Percentiles rank a stretch among this genome's conserved stretches.
phyloP scores from a whole-genome alignment of 768 basidiomycete species.

The Jaapia argillacea region DNA sequence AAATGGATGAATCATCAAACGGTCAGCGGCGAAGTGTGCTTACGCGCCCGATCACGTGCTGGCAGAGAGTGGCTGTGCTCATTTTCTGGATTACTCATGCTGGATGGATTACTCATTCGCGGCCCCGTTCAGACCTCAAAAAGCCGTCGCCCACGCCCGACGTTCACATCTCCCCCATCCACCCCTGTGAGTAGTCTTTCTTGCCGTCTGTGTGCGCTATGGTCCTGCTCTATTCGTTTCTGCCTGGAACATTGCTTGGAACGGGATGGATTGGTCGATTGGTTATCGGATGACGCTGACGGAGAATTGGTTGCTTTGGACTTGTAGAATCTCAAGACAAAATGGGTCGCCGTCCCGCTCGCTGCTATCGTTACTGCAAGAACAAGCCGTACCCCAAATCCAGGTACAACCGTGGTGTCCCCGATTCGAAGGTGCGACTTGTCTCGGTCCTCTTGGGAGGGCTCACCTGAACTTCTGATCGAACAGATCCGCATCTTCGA shows the following conservation, averaged over 20 bases:
- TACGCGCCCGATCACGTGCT: too few species aligned
- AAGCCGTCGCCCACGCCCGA: background rate
- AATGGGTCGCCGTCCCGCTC: slow-evolving; percentile 97
- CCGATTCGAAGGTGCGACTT: slow-evolving; percentile 75
- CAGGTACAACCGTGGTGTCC: slow-evolving; percentile 97
- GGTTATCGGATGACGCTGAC: background rate
- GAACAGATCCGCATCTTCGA: slow-evolving; percentile 95
- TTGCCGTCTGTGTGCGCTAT: background rate
- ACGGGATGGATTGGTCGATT: background rate
- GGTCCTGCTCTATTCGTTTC: background rate
- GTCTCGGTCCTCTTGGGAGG: background rate
- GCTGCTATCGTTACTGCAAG: slow-evolving; percentile 99
- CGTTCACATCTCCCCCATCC: background rate
- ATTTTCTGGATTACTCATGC: too few species aligned
- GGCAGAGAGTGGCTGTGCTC: too few species aligned
- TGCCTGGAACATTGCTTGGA: background rate
- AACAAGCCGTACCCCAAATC: slow-evolving; percentile 98
- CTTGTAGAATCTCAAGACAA: background rate
- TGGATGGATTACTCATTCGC: too few species aligned
- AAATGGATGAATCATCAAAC: too few species aligned
- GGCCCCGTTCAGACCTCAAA: too few species aligned
- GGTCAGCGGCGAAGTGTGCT: too few species aligned
- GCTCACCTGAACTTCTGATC: background rate
- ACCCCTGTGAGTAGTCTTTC: background rate
- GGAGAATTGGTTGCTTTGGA: too few species aligned